Base-by-base conservation (phyloP, 2,329 filamentous ascomycete genomes). In the Aspergillus japonicus region DNA sequence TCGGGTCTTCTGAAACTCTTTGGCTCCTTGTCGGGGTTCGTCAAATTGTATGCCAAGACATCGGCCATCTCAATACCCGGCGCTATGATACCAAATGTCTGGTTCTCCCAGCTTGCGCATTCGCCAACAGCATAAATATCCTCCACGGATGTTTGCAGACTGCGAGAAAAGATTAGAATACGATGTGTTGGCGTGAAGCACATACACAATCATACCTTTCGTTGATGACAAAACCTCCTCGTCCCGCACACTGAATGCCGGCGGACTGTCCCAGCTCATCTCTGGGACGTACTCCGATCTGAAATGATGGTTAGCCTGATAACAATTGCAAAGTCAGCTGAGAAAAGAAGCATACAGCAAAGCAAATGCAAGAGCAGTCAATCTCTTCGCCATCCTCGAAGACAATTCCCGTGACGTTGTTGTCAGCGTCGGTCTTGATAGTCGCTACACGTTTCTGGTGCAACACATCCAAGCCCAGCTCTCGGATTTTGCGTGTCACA, bases 21-120 rank as follows among this genome's bases (percentile, higher is more conserved):
- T 2, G 85, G 85, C 6, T 85, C 76, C 71, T 94, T 89, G 2
- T 86, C 83, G 70, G 89, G 88, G 33, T 91, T 90, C 72, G 92
- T 96, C 59, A 97, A 84, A 74, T 96, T 96, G 80, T 95, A 96
- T 11, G 92, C 87, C 3, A 96, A 84, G 1, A 96, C 88, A 66
- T 96, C 92, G 0, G 93, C 93, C 91, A 96, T 96, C 75, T 96
- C 93, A 39, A 96, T 84, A 19, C 92, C 92, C 0, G 92, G 92
- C 0, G 90, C 92, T 67, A 97, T 96, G 21, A 97, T 84, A 5
- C 92, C 92, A 66, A 92, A 96, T 0, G 91, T 92, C 75, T 95
- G 89, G 66, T 86, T 89, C 63, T 93, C 84, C 91, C 91, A 96
- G 77, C 89, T 95, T 5, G 92, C 92, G 68, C 92, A 96, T 76